phyloP scores from a whole-genome alignment of 2,329 filamentous ascomycete species.

The Samsoniella hepiali region DNA sequence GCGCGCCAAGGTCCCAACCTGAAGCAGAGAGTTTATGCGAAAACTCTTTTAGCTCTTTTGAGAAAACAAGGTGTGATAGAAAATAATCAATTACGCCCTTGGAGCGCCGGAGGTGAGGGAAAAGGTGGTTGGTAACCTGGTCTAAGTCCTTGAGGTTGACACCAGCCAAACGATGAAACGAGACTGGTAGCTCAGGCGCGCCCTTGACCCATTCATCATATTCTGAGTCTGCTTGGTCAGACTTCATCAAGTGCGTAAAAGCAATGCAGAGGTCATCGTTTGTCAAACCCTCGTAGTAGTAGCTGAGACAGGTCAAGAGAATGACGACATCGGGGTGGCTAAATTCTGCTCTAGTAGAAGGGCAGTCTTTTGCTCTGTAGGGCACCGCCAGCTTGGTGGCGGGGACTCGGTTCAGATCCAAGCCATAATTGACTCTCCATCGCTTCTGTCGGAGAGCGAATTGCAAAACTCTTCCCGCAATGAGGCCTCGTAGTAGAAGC shows the following conservation, averaged over 20 bases:
- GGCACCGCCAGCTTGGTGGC: conserved; percentile 53
- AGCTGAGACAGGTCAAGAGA: conserved; percentile 51
- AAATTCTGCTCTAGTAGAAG: conserved; percentile 55
- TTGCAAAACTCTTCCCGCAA: conserved; percentile 52
- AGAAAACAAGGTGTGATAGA: conserved; percentile 55
- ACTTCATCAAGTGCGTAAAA: conserved; percentile 33
- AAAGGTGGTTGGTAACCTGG: conserved; percentile 48
- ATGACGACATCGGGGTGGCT: conserved; percentile 60
- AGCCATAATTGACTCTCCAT: conserved; percentile 65
- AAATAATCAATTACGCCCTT: conserved; percentile 63
- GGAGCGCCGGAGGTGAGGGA: conserved; percentile 48
- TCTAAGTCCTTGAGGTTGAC: conserved; percentile 57
- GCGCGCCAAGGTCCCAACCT: conserved; percentile 61
- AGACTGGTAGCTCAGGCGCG: conserved; percentile 29
- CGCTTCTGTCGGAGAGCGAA: conserved; percentile 56
- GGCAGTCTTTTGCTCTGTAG: conserved; percentile 57
- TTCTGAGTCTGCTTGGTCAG: conserved; percentile 50
- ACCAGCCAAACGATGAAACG: conserved; percentile 42
- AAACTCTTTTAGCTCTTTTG: conserved; percentile 61
- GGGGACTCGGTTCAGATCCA: conserved; percentile 41
- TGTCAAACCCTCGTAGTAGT: conserved; percentile 54
- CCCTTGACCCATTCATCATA: conserved; percentile 49
- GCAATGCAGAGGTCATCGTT: conserved; percentile 47
- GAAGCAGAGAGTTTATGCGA: conserved; percentile 61
- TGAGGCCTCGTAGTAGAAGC: conserved; percentile 49